phyloP scores from a whole-genome alignment of 2,329 filamentous ascomycete genomes.

The Colletotrichum spinosum region DNA sequence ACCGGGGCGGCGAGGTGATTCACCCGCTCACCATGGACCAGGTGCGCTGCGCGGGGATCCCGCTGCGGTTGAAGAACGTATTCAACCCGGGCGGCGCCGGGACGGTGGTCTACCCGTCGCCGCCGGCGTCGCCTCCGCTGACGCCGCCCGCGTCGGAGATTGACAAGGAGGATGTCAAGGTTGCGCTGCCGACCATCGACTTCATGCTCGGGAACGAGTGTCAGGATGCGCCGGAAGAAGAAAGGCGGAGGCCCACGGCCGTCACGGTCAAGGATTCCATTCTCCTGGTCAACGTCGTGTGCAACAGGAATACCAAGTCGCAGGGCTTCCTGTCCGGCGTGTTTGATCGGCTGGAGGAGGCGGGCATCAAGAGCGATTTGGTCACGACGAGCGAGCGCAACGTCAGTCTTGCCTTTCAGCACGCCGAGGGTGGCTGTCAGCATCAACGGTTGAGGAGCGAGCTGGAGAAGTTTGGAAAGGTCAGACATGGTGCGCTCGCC shows the following conservation, averaged over 20 bases:
- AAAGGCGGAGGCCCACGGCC: slow-evolving; percentile 77
- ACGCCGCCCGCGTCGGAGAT: slow-evolving; percentile 63
- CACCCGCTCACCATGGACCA: slow-evolving; percentile 99
- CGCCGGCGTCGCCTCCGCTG: slow-evolving; percentile 65
- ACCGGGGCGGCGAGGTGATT: slow-evolving; percentile 95
- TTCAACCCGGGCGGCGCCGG: slow-evolving; percentile 84
- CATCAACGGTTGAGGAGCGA: slow-evolving; percentile 77
- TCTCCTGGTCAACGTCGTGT: slow-evolving; percentile 96
- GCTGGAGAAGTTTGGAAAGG: slow-evolving; percentile 83
- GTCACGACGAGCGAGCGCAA: slow-evolving; percentile 98
- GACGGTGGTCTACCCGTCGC: slow-evolving; percentile 84
- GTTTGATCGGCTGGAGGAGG: slow-evolving; percentile 90
- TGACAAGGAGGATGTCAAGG: slow-evolving; percentile 54
- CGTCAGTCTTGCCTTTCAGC: slow-evolving; percentile 95
- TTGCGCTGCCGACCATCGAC: slow-evolving; percentile 49
- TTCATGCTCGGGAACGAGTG: slow-evolving; percentile 29
- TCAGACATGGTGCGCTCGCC: slow-evolving; percentile 62
- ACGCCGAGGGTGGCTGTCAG: slow-evolving; percentile 72
- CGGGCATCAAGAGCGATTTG: slow-evolving; percentile 90
- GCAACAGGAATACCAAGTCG: slow-evolving; percentile 94
- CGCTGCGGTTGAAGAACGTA: slow-evolving; percentile 90
- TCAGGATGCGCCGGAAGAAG: slow-evolving; percentile 8
- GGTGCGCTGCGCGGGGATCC: slow-evolving; percentile 84
- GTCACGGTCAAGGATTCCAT: slow-evolving; percentile 98
- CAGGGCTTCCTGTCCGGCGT: slow-evolving; percentile 96